These are phyloP conservation scores for Fusarium poae DNA, from an alignment of 2,329 filamentous ascomycete genomes.

Conservation along the genomic window DNA sequence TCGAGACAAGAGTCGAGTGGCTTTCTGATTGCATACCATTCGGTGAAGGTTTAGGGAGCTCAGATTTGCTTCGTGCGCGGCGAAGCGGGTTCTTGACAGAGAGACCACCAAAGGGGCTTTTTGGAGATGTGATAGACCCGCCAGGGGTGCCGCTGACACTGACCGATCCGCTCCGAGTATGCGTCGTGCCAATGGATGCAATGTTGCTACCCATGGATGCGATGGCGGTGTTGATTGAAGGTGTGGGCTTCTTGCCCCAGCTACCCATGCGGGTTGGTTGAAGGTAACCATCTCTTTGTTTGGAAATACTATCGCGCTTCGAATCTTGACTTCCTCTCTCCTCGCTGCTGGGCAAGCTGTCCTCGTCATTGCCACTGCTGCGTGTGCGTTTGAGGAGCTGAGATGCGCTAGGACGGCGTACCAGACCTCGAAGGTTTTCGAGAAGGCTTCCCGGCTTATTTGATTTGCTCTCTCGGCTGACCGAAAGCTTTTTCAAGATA, in stretches of 20 bases:
- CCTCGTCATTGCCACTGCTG: constrained; percentile 54
- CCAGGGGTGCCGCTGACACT: constrained; percentile 66
- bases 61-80: constrained; percentile 69
- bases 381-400: constrained; percentile 62
- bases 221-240: constrained; percentile 71
- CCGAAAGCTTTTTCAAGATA: constrained; percentile 72
- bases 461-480: constrained; percentile 62
- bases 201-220: constrained; percentile 67
- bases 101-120: constrained; percentile 61
- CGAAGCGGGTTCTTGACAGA: constrained; percentile 64
- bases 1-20: constrained; percentile 61
- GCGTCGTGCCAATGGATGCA: constrained; percentile 68
- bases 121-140: constrained; percentile 67
- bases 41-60: constrained; percentile 58
- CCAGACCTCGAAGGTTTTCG: constrained; percentile 63
- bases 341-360: constrained; percentile 42
- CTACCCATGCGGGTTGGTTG: constrained; percentile 65
- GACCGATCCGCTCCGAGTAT: constrained; percentile 71
- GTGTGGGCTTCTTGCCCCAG: constrained; percentile 65
- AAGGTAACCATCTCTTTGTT: constrained; percentile 62
- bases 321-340: constrained; percentile 46
- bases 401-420: constrained; percentile 63
- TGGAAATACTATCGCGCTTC: constrained; percentile 52
- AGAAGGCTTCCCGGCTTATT: constrained; percentile 64
- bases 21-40: constrained; percentile 51